A percentile compares a stretch with the other conserved stretches of the same genome.
Conservation (phyloP, 495 filamentous ascomycete genomes). For the Lentithecium fluviatile region DNA sequence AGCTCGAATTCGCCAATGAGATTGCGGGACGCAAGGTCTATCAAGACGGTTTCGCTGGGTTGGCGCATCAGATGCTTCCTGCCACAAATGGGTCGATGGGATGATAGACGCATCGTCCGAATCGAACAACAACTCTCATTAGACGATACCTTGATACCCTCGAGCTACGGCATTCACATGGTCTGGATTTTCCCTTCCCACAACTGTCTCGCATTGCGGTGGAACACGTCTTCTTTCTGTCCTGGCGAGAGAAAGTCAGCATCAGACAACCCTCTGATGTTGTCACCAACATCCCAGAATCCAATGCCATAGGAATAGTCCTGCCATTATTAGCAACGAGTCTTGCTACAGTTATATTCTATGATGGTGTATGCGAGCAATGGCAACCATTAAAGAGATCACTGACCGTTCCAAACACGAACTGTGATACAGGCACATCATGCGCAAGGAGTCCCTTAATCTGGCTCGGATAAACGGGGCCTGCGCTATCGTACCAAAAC, state of each 20-base stretch:
- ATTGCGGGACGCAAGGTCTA: constrained; percentile 67
- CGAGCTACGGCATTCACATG: not conserved
- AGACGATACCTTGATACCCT: not conserved
- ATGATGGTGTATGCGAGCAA: not conserved
- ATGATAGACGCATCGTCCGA: not conserved
- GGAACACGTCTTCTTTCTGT: constrained; percentile 29
- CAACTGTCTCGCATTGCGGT: constrained; percentile 16
- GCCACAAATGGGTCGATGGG: not conserved
- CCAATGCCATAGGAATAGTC: constrained; percentile 36
- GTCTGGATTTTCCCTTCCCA: constrained; percentile 23
- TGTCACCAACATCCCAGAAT: constrained; percentile 33
- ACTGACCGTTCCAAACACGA: constrained; percentile 37
- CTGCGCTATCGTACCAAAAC: constrained; percentile 38
- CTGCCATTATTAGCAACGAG: constrained; percentile 11
- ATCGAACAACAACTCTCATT: not conserved
- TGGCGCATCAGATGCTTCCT: not conserved
- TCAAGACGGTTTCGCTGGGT: constrained; percentile 57
- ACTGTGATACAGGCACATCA: constrained; percentile 29
- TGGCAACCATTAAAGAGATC: not conserved
- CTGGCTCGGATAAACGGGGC: constrained; percentile 36
- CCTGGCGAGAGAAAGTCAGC: constrained; percentile 26
- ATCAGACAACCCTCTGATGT: constrained; percentile 23
- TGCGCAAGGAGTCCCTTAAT: constrained; percentile 36
- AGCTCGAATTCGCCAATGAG: constrained; percentile 61
- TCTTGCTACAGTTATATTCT: not conserved